These are phyloP conservation scores for Limonium bicolor DNA, from an alignment of 148 eudicot genomes.

Conservation along the genomic window DNA sequence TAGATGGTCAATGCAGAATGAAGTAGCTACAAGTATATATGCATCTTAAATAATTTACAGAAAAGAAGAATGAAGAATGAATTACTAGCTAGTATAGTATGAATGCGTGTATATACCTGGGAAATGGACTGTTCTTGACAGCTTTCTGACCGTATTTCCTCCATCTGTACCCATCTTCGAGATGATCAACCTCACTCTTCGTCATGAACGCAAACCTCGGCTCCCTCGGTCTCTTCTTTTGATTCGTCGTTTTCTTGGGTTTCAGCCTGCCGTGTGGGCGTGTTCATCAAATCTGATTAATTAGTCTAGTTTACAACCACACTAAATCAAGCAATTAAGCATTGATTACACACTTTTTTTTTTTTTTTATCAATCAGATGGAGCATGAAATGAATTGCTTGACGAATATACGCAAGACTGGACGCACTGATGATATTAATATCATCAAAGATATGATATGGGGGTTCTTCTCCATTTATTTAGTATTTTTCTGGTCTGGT, in stretches of 20 bases:
- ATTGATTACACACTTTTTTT: no score
- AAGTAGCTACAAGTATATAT: no score
- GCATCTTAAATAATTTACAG: no score
- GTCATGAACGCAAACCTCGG: conserved; percentile 89
- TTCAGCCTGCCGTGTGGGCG: conserved; percentile 14
- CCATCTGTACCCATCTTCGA: conserved; percentile 94
- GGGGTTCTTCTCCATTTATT: no score
- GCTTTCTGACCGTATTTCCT: conserved; percentile 94
- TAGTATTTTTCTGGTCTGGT: no score
- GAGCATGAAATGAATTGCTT: no score
- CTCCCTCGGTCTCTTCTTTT: conserved; percentile 41
- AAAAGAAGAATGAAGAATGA: no score
- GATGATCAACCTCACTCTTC: conserved; percentile 87
- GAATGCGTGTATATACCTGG: conserved; percentile 31
- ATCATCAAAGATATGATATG: no score
- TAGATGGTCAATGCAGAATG: no score
- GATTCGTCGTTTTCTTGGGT: conserved; percentile 30
- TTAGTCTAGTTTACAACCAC: background rate
- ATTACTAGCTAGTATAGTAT: background rate
- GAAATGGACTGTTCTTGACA: conserved; percentile 82
- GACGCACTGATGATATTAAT: no score
- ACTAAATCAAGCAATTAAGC: background rate
- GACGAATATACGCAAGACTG: no score
- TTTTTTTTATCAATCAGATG: no score
- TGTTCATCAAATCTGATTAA: background rate